Evolutionary conservation across 2,329 filamentous ascomycete genomes (phyloP), one percentile per base, ranked within the genome.

Genomic region (Curvularia verruculosa): DNA sequence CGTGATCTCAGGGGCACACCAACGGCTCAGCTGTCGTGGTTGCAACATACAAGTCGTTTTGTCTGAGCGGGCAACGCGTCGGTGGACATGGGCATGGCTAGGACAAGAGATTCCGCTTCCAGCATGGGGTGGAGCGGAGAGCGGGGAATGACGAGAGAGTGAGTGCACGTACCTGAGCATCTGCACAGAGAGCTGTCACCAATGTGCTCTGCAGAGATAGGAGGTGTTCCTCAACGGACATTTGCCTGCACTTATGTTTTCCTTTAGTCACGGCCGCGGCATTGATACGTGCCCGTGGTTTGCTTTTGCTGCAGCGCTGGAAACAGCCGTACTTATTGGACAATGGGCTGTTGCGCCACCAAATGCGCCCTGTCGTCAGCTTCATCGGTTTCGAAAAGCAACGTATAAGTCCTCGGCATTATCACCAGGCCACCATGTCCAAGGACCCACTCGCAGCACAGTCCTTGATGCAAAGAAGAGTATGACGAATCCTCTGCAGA

Each of bases 141-240:
- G 49, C 43, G 55, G 43, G 34, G 29, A 36, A 57, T 60, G 54
- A 60, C 46, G 49, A 57, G 46, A 21, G 40, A 15, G 40, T 13
- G n/a, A 21, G 24, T 13, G 37, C 58, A 58, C 55, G 48, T 60
- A 36, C 39, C 28, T 21, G 36, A n/a, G 23, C 47, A 23, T 26
- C 46, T 48, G 34, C 45, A 24, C 45, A 6, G 34, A 21, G 10
- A 18, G 19, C 21, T 31, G 12, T 39, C 28, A 23, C n/a, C 21
- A 19, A 21, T 37, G 21, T 21, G 10, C 31, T 37, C 15, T n/a
- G 46, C 46, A 31, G n/a, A 31, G 26, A 19, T 18, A 1, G n/a
- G 5, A 19, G n/a, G 18, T 10, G 15, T 21, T 29, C 7, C 43
- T 31, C 28, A 3, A 9, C 24, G 5, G n/a, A 19, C 26, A 31